Evolutionary conservation across 2,329 filamentous ascomycete species (phyloP).

Genomic region (Aspergillus fructus): DNA sequence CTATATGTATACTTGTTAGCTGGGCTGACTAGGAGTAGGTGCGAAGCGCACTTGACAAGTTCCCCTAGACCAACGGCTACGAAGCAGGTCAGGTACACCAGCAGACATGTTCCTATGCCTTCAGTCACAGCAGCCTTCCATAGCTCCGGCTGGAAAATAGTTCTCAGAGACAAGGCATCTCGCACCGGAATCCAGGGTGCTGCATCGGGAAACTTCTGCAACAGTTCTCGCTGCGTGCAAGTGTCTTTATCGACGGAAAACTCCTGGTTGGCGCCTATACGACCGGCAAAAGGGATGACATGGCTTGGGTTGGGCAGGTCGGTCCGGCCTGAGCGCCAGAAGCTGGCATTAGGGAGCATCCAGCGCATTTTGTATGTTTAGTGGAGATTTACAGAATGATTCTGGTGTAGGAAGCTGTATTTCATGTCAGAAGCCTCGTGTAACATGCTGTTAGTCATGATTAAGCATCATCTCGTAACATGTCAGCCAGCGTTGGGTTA

Average conservation of each 20-base stretch:
- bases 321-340: background rate
- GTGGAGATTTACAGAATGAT: too few relatives aligned
- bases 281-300: slow-evolving; percentile 8
- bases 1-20: background rate
- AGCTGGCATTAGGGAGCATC: background rate
- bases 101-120: slow-evolving; percentile 27
- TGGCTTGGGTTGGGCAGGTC: background rate
- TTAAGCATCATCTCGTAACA: background rate
- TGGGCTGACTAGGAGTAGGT: background rate
- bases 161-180: slow-evolving; percentile 36
- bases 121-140: slow-evolving; percentile 46
- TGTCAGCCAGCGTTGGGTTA: too few relatives aligned
- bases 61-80: slow-evolving; percentile 16
- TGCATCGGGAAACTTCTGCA: slow-evolving; percentile 39
- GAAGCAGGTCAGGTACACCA: slow-evolving; percentile 26
- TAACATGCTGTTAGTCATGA: background rate
- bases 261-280: slow-evolving; percentile 14
- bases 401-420: too few relatives aligned
- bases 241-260: slow-evolving; percentile 21
- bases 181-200: slow-evolving; percentile 30
- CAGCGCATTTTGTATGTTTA: background rate
- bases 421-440: too few relatives aligned
- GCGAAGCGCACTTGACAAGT: background rate
- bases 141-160: slow-evolving; percentile 34
- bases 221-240: slow-evolving; percentile 22